Evolutionary conservation across 2,329 filamentous ascomycete species (phyloP).

Genomic region (Verticillium klebahnii): DNA sequence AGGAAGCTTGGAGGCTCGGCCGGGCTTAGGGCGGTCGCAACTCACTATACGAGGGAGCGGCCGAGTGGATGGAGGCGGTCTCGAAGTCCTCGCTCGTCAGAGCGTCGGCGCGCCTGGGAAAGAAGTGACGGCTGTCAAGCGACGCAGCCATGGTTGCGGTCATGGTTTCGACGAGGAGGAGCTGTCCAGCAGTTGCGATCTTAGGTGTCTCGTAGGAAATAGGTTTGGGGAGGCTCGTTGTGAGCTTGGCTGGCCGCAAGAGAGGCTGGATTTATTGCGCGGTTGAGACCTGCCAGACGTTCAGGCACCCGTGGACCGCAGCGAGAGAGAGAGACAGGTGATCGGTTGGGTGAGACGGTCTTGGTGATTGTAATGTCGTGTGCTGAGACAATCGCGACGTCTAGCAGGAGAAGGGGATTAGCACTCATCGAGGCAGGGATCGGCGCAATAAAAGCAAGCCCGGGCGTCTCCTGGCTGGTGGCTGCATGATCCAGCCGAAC

Average conservation of each 20-base stretch:
- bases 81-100: conserved; percentile 55
- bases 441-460: neutral
- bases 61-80: conserved; percentile 61
- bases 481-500: neutral
- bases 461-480: neutral
- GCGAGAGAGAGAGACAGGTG: neutral
- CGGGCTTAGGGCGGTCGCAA: conserved; percentile 6
- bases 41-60: conserved; percentile 64
- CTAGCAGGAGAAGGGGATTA: neutral
- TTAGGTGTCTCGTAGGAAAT: neutral
- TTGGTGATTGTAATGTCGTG: neutral
- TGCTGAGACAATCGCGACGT: neutral
- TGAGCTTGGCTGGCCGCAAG: neutral
- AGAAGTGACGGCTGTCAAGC: conserved; percentile 5
- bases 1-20: neutral
- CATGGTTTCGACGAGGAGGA: neutral
- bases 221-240: neutral
- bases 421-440: neutral
- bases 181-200: neutral
- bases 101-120: conserved; percentile 15
- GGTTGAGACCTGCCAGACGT: neutral
- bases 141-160: conserved; percentile 1
- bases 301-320: neutral
- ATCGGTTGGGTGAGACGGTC: neutral
- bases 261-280: neutral